A percentile compares a stretch with the other conserved stretches of the same genome.
These are phyloP conservation scores for Hypocreales sp. DNA, from an alignment of 2,329 filamentous ascomycete species.

Conservation along the genomic window DNA sequence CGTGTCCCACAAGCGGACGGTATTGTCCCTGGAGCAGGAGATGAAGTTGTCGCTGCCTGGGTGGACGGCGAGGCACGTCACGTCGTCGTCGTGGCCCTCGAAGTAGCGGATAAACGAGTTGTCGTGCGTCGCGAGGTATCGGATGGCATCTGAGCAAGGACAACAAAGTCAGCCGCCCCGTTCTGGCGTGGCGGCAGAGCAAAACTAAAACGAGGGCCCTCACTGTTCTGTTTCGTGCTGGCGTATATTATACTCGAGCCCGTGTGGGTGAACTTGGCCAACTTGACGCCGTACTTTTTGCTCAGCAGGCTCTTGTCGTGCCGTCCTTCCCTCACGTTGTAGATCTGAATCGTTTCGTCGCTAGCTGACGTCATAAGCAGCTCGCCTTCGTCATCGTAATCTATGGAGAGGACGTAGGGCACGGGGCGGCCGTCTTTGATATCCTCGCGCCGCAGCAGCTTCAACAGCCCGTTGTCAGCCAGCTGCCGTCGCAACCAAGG, in stretches of 20 bases:
- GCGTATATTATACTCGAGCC: conserved; percentile 86
- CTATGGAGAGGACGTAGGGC: conserved; percentile 69
- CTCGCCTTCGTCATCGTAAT: conserved; percentile 93
- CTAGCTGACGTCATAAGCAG: conserved; percentile 81
- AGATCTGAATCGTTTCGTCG: conserved; percentile 92
- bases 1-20: conserved; percentile 80
- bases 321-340: conserved; percentile 81
- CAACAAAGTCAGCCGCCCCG: conserved; percentile 3
- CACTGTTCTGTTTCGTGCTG: conserved; percentile 85
- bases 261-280: conserved; percentile 89
- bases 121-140: conserved; percentile 82
- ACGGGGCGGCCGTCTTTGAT: conserved; percentile 33
- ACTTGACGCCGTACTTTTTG: conserved; percentile 92
- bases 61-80: conserved; percentile 72
- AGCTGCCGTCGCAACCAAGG: too few species aligned
- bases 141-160: conserved; percentile 51
- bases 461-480: not conserved
- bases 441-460: conserved; percentile 44
- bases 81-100: conserved; percentile 69
- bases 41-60: conserved; percentile 84
- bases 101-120: conserved; percentile 97
- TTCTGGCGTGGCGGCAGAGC: not conserved
- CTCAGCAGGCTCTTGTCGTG: conserved; percentile 80
- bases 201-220: conserved; percentile 8
- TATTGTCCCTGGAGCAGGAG: conserved; percentile 81